These are phyloP conservation scores for Erigeron canadensis DNA, from an alignment of 129 eudicot genomes.

Conservation along the genomic window DNA sequence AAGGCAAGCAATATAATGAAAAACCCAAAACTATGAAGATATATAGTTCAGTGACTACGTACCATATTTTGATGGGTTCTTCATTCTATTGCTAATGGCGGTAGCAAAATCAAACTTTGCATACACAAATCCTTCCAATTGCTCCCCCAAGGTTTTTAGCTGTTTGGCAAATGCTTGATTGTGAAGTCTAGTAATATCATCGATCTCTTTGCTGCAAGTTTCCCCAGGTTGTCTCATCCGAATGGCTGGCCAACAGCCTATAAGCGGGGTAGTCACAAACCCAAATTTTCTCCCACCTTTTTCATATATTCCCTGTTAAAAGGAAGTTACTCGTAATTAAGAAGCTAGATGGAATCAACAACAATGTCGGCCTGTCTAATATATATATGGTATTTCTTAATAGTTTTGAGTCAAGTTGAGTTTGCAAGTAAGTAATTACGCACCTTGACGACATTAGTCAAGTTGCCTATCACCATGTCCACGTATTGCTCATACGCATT, in stretches of 20 bases:
- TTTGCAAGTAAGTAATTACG: not conserved
- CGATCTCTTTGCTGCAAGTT: conserved; percentile 33
- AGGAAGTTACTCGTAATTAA: too few species aligned
- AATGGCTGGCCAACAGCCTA: conserved; percentile 49
- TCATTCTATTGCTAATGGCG: conserved; percentile 19
- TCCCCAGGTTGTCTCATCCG: conserved; percentile 20
- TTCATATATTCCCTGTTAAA: conserved; percentile 40
- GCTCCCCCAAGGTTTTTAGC: conserved; percentile 20
- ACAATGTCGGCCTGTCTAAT: not conserved
- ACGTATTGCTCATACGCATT: conserved; percentile 33
- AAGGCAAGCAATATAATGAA: not conserved
- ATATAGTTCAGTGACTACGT: conserved; percentile 2
- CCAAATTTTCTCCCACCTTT: conserved; percentile 59
- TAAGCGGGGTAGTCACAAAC: conserved; percentile 29
- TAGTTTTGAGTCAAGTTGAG: not conserved
- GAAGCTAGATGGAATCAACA: not conserved
- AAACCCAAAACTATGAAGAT: not conserved
- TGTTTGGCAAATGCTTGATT: conserved; percentile 17
- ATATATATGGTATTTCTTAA: not conserved
- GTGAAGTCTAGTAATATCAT: conserved; percentile 32
- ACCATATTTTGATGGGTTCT: conserved; percentile 46
- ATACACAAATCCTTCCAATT: conserved; percentile 40
- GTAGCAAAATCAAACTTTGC: conserved; percentile 31
- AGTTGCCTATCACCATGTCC: conserved; percentile 44
- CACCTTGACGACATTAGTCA: conserved; percentile 40